Percentiles rank a stretch among this genome's conserved stretches.
Conservation (phyloP, 306 rosid genomes). For the Mimosa pudica region DNA sequence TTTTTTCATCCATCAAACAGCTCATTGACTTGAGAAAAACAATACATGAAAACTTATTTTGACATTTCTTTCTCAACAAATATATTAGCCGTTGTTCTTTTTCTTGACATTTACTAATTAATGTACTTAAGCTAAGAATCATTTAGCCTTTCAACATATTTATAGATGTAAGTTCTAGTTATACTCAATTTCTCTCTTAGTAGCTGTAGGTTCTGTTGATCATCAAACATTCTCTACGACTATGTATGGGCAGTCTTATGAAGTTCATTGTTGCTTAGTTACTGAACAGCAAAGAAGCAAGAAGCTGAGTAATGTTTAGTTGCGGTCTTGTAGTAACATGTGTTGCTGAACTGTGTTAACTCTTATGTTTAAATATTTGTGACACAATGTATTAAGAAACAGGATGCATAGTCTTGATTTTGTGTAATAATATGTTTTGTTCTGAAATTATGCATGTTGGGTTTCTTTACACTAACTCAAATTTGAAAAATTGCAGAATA, state of each 20-base stretch:
- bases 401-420: neutral
- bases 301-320: neutral
- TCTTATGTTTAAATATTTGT: neutral
- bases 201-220: neutral
- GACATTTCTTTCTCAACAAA: too few relatives aligned
- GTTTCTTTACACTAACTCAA: neutral
- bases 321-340: neutral
- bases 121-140: neutral
- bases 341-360: neutral
- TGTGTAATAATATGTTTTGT: conserved; percentile 16
- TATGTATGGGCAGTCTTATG: conserved; percentile 10
- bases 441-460: conserved; percentile 20
- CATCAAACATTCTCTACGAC: neutral
- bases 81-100: neutral
- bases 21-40: too few relatives aligned
- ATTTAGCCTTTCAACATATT: neutral
- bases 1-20: too few relatives aligned
- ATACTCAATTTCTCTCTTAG: neutral
- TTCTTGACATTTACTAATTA: neutral
- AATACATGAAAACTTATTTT: too few relatives aligned
- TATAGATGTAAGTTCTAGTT: neutral
- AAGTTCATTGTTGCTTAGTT: conserved; percentile 17
- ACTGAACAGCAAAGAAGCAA: conserved; percentile 26
- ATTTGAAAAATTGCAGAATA: neutral
- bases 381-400: neutral